A percentile compares a stretch with the other conserved stretches of the same genome.
phyloP scores from a whole-genome alignment of 176 grass and related monocot genomes.

The Ensete ventricosum region DNA sequence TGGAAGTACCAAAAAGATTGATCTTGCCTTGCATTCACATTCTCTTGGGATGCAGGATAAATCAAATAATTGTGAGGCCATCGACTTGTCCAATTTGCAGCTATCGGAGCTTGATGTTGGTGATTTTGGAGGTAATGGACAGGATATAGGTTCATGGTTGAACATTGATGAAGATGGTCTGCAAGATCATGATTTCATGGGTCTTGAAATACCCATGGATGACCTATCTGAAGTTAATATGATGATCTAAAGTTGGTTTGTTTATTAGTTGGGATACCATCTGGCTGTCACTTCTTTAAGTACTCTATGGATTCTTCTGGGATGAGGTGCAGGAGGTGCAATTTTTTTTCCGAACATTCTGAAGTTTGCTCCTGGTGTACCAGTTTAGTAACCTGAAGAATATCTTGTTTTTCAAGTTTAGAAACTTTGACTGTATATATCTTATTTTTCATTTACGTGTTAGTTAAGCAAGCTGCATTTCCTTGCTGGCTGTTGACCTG shows the following conservation, averaged over 20 bases:
- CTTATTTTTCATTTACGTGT: too few species aligned
- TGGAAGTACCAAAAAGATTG: slow-evolving; percentile 28
- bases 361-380: too few species aligned
- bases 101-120: slow-evolving; percentile 51
- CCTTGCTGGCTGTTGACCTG: too few species aligned
- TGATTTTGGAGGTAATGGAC: slow-evolving; percentile 34
- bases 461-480: too few species aligned
- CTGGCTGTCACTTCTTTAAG: too few species aligned
- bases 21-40: slow-evolving; percentile 18
- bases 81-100: slow-evolving; percentile 40
- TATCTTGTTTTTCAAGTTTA: too few species aligned
- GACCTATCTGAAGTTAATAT: slow-evolving; percentile 73
- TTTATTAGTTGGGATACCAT: too few species aligned
- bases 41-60: background rate
- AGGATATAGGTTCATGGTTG: slow-evolving; percentile 36
- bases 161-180: slow-evolving; percentile 53
- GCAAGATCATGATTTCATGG: slow-evolving; percentile 64
- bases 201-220: slow-evolving; percentile 85
- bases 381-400: too few species aligned
- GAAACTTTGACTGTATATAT: too few species aligned
- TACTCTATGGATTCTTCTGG: too few species aligned
- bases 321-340: too few species aligned
- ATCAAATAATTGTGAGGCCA: slow-evolving; percentile 31
- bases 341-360: too few species aligned
- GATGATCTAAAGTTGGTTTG: slow-evolving; percentile 29